These are phyloP conservation scores for Eimeria zaria DNA, from an alignment of 169 alveolate species.

Conservation along the genomic window DNA sequence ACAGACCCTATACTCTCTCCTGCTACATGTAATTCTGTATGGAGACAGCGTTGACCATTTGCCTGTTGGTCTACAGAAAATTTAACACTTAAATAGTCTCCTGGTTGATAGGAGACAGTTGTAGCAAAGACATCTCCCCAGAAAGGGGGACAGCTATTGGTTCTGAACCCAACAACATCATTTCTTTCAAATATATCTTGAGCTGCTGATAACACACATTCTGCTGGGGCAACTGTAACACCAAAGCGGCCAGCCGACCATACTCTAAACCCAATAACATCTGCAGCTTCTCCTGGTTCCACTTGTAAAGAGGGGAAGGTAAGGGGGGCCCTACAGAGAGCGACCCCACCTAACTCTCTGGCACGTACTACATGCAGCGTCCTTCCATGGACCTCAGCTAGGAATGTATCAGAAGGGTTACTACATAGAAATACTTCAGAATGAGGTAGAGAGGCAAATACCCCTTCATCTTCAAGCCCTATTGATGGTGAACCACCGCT, in stretches of 20 bases:
- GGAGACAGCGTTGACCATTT: constrained; percentile 90
- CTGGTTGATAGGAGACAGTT: constrained; percentile 90
- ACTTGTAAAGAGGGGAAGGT: constrained; percentile 90
- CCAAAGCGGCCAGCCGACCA: constrained; percentile 95
- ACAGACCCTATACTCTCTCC: constrained; percentile 96
- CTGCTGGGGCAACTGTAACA: constrained; percentile 97
- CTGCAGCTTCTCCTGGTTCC: constrained; percentile 86
- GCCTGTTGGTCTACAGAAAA: constrained; percentile 91
- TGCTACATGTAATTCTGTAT: constrained; percentile 94
- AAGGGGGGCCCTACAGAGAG: constrained; percentile 93
- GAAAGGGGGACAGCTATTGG: constrained; percentile 90
- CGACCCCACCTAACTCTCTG: constrained; percentile 94
- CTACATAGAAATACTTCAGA: constrained; percentile 89
- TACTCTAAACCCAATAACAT: constrained; percentile 91
- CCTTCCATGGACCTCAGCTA: constrained; percentile 90
- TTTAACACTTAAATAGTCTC: constrained; percentile 91
- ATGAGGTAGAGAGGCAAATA: constrained; percentile 64
- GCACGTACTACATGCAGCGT: constrained; percentile 91
- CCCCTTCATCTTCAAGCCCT: background rate
- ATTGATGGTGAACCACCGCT: too few relatives aligned
- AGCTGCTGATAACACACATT: constrained; percentile 92
- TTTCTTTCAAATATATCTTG: constrained; percentile 94
- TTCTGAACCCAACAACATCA: constrained; percentile 95
- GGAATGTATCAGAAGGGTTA: constrained; percentile 90
- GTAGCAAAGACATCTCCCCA: constrained; percentile 92